phyloP scores from a whole-genome alignment of 1,139 yeast genomes.

The Yamadazyma atmosphaerica region DNA sequence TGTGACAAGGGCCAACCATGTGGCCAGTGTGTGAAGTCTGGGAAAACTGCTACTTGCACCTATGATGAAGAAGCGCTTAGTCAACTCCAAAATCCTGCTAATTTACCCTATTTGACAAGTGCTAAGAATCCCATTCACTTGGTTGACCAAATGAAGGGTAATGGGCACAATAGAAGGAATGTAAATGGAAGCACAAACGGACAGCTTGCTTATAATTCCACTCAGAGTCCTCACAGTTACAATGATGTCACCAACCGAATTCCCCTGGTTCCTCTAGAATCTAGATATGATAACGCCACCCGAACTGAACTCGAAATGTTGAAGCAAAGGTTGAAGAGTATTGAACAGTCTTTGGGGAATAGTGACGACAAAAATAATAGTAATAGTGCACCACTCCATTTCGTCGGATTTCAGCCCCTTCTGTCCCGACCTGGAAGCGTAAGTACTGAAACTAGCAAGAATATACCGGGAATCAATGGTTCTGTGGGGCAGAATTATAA shows the following conservation, averaged over 20 bases:
- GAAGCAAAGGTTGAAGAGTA: conserved; percentile 24
- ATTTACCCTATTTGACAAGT: conserved; percentile 25
- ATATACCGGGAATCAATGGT: not conserved
- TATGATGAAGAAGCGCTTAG: conserved; percentile 22
- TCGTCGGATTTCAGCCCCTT: not conserved
- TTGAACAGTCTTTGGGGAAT: conserved; percentile 18
- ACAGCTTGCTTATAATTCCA: too few relatives aligned
- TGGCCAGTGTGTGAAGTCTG: conserved; percentile 31
- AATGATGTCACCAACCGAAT: too few relatives aligned
- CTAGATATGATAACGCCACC: not conserved
- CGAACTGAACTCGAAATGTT: conserved; percentile 23
- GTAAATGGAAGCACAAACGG: not conserved
- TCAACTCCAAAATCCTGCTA: not conserved
- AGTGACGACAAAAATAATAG: not conserved
- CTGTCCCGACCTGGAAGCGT: not conserved
- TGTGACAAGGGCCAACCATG: conserved; percentile 42
- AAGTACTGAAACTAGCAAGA: not conserved
- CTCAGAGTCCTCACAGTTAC: too few relatives aligned
- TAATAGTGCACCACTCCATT: not conserved
- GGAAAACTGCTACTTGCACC: conserved; percentile 22
- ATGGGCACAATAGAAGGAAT: not conserved
- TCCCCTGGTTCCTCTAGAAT: too few relatives aligned
- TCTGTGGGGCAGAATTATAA: too few relatives aligned
- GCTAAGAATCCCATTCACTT: conserved; percentile 27
- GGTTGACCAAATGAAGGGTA: not conserved